phyloP scores from a whole-genome alignment of 2,329 filamentous ascomycete species.

The Leptodontidium sp. region DNA sequence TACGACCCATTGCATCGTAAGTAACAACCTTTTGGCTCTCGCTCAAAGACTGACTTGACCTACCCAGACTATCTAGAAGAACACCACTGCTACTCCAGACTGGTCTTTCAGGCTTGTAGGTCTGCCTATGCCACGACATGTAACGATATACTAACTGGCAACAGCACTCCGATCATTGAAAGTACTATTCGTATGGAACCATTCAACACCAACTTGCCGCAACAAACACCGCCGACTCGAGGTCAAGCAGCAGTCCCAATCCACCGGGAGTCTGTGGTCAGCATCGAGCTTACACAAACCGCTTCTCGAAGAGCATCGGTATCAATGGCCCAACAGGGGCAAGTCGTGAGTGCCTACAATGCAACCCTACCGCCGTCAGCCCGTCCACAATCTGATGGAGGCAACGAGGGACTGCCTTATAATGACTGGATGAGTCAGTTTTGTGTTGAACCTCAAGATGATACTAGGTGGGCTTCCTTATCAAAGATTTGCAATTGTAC shows the following conservation, averaged over 20 bases:
- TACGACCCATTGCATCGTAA: constrained; percentile 31
- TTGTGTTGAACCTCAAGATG: constrained; percentile 46
- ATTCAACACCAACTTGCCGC: neutral
- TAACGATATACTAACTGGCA: neutral
- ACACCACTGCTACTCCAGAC: neutral
- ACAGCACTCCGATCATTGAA: neutral
- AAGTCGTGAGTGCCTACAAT: constrained; percentile 13
- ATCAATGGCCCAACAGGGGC: constrained; percentile 7
- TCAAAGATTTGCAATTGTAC: neutral
- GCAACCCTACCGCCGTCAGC: constrained; percentile 3
- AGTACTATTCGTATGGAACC: neutral
- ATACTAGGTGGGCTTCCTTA: constrained; percentile 37
- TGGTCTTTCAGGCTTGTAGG: neutral
- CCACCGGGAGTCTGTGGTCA: constrained; percentile 28
- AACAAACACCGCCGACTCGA: neutral
- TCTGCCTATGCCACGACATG: neutral
- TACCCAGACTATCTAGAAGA: neutral
- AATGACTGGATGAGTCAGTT: constrained; percentile 49
- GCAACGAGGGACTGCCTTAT: constrained; percentile 20
- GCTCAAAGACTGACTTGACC: neutral
- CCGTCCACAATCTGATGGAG: neutral
- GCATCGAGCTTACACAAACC: constrained; percentile 2
- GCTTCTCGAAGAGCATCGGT: neutral
- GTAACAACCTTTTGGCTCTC: constrained; percentile 3
- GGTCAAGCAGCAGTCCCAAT: constrained; percentile 19